Percentiles rank a stretch among this genome's conserved stretches.
phyloP scores from a whole-genome alignment of 257 asterid genomes.

The Pogostemon cablin region DNA sequence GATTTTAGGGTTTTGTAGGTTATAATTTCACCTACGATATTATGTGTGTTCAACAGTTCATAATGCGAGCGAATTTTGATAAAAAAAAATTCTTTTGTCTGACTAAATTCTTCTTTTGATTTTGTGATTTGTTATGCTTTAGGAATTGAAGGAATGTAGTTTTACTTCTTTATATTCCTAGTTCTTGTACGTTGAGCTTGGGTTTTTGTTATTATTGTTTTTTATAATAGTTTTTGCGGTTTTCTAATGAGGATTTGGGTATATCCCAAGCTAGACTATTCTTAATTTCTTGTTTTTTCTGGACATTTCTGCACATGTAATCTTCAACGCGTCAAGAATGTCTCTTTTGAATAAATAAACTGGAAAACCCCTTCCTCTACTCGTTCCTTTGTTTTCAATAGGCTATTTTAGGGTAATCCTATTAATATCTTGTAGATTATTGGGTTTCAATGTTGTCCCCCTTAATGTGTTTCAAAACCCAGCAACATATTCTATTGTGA shows the following conservation, averaged over 20 bases:
- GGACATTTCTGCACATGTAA: background rate
- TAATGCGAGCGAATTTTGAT: background rate
- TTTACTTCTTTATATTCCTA: background rate
- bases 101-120: constrained; percentile 18
- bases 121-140: background rate
- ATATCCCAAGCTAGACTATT: background rate
- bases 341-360: background rate
- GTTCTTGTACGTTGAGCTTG: background rate
- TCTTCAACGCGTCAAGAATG: background rate
- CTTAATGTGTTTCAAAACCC: constrained; percentile 7
- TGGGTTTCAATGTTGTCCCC: background rate
- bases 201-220: background rate
- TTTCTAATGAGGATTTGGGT: background rate
- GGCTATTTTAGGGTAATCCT: background rate
- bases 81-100: background rate
- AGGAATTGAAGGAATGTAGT: background rate
- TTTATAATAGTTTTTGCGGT: background rate
- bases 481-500: background rate
- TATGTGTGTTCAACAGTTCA: background rate
- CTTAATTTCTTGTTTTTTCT: background rate
- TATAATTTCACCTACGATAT: background rate
- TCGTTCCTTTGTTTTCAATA: background rate
- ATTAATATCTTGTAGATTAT: background rate
- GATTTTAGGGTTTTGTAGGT: background rate
- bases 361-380: background rate